Evolutionary conservation across 495 filamentous ascomycete species (phyloP).

Genomic region (Cercophora sp.): DNA sequence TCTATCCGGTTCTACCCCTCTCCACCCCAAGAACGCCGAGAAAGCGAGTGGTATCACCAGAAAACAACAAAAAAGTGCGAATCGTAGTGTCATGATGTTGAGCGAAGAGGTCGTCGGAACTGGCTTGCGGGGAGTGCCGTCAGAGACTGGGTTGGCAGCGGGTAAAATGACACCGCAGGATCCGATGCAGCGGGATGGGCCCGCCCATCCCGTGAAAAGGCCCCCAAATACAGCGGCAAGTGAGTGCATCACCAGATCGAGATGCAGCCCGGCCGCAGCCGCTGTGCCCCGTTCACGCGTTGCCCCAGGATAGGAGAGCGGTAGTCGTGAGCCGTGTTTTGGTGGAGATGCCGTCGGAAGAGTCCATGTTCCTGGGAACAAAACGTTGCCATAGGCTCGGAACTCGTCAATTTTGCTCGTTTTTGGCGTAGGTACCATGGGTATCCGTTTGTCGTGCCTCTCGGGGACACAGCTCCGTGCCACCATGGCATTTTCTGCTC

Average conservation of each 20-base stretch:
- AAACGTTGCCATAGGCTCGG: too few species aligned
- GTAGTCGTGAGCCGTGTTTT: too few species aligned
- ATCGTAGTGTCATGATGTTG: background rate
- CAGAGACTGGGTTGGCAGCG: background rate
- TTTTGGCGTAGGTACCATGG: too few species aligned
- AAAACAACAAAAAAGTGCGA: conserved; percentile 12
- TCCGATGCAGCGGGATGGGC: conserved; percentile 13
- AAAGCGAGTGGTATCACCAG: background rate
- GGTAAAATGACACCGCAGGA: conserved; percentile 3
- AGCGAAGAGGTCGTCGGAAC: background rate
- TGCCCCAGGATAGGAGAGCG: background rate
- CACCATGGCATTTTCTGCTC: too few species aligned
- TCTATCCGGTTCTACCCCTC: background rate
- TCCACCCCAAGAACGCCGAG: background rate
- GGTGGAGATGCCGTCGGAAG: too few species aligned
- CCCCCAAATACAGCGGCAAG: background rate
- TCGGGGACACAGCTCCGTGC: too few species aligned
- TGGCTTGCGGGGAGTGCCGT: background rate
- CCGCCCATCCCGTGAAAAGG: conserved; percentile 9
- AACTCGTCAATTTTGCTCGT: too few species aligned
- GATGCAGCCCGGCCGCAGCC: background rate
- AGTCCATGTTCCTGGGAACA: too few species aligned
- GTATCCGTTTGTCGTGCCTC: too few species aligned
- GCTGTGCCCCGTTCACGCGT: background rate
- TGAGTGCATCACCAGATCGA: background rate